Evolutionary conservation across 768 basidiomycete genomes (phyloP), one percentile per base, ranked within the genome.

Genomic region (Hemileccinum impolitum): DNA sequence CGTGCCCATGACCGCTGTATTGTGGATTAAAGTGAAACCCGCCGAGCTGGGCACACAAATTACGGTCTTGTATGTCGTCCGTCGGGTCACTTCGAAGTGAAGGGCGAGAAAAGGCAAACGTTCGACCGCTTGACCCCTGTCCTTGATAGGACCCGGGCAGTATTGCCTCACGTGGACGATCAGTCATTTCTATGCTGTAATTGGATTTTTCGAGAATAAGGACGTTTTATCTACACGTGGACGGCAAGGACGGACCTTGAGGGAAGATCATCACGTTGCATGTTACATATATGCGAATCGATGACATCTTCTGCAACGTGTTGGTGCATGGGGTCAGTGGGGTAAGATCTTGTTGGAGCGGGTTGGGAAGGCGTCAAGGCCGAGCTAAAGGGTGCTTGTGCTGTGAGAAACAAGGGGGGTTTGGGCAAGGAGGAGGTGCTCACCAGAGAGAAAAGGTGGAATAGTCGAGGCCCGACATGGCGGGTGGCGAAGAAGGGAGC

Each of bases 221-320:
- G 15, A 39, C 30, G 42, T 48, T 36, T 35, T 25, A 14, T 30
- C 39, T 41, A 60, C 62, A 65, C 60, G 62, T 60, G 63, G 50
- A 32, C 53, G 52, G 38, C 44, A 52, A 65, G 57, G 55, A 65
- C 64, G 57, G 54, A 65, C 64, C 64, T 61, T 61, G 64, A 57
- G 59, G 57, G 64, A 64, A 61, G 62, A 65, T 65, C 64, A 59
- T 65, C 64, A 61, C 64, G 62, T 64, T 66, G 55, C 44, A 21
- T 13, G 47, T 54, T 43, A 57, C 54, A 57, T 42, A 61, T 61
- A 61, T 37, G 55, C 19, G 59, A 49, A 55, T 55, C 54, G 51
- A 61, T 65, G 64, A 59, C 64, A 60, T 61, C 62, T 56, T 64
- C 56, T 44, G 51, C 56, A 59, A 53, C 61, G 57, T 61, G 61